Evolutionary conservation across 805 yeast species (phyloP), one percentile per base, ranked within the genome.

Genomic region (Ogataea glucozyma): DNA sequence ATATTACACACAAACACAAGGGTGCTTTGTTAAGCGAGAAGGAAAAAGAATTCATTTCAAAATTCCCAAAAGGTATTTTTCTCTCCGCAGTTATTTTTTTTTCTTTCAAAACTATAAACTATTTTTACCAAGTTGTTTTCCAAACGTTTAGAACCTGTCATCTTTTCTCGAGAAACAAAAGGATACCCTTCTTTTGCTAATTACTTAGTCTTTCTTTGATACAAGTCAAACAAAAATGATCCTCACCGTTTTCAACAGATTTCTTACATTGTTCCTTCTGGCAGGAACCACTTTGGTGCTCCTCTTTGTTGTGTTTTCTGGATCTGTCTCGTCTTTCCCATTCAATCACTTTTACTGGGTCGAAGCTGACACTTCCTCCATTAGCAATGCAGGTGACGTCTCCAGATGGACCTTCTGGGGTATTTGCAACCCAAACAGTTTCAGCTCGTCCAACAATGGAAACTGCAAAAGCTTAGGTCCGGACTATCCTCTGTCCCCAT

Each of bases 401-500:
- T 69, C 88, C n/a, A 79, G 86, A 56, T 85, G 90, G 90, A 83
- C 90, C 2, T 84, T 79, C 69, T 85, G 91, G 91, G 90, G 91
- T 53, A 73, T 83, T 34, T 81, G 88, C 62, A 69, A 69, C 38
- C 70, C 70, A 40, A 46, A 43, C 13, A 54, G 62, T 51, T 54
- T 48, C 41, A 40, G 36, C 24, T 52, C 49, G 2, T 30, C 54
- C 21, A 41, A 46, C 35, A 72, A 64, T 45, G 60, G 65, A 45
- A 40, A 60, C 4, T 73, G 79, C 56, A 27, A 46, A 11, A 49
- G 57, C 30, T 61, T 73, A 32, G 78, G 80, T 11, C 88, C 93
- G 21, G 91, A 83, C 37, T 76, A 71, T 56, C 88, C 93, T 41
- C 64, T 85, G 43, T 83, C 90, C 7, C 91, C 91, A 24, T 74